Evolutionary conservation across 805 yeast genomes (phyloP).

Genomic region (Zygotorulaspora chibaensis): DNA sequence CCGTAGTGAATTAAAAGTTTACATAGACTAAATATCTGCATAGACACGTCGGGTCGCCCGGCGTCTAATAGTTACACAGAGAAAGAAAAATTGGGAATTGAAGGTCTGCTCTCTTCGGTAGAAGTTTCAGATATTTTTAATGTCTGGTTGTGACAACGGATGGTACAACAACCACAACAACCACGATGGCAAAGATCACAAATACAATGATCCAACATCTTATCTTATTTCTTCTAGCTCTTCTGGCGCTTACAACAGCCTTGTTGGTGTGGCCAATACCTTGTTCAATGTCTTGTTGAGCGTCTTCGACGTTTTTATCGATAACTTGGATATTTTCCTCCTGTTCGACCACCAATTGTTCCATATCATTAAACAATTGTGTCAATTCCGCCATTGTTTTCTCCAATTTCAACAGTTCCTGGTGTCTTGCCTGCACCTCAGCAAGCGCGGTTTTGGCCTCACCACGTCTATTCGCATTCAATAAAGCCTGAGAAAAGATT

Average conservation of each 20-base stretch:
- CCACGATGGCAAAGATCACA: conserved; percentile 57
- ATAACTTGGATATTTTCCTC: conserved; percentile 81
- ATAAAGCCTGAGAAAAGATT: conserved; percentile 88
- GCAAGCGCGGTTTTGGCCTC: conserved; percentile 93
- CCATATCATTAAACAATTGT: conserved; percentile 93
- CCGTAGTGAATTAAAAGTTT: too few species aligned
- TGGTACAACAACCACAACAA: conserved; percentile 60
- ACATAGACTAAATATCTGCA: too few species aligned
- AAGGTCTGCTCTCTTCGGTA: neutral
- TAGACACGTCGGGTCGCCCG: too few species aligned
- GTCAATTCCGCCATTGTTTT: conserved; percentile 93
- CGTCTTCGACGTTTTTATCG: conserved; percentile 73
- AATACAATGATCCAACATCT: conserved; percentile 70
- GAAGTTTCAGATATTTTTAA: neutral
- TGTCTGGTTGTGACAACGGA: conserved; percentile 34
- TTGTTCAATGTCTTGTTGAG: conserved; percentile 86
- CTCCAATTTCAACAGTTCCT: conserved; percentile 90
- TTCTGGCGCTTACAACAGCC: conserved; percentile 83
- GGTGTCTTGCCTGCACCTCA: conserved; percentile 94
- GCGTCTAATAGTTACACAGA: too few species aligned
- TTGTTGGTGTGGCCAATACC: conserved; percentile 92
- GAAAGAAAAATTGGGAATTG: conserved; percentile 1
- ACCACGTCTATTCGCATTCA: conserved; percentile 83
- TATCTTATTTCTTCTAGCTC: conserved; percentile 86
- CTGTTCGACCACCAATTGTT: conserved; percentile 91